Base-by-base conservation (phyloP, 2,329 filamentous ascomycete genomes). In the Lecanicillium sp. region DNA sequence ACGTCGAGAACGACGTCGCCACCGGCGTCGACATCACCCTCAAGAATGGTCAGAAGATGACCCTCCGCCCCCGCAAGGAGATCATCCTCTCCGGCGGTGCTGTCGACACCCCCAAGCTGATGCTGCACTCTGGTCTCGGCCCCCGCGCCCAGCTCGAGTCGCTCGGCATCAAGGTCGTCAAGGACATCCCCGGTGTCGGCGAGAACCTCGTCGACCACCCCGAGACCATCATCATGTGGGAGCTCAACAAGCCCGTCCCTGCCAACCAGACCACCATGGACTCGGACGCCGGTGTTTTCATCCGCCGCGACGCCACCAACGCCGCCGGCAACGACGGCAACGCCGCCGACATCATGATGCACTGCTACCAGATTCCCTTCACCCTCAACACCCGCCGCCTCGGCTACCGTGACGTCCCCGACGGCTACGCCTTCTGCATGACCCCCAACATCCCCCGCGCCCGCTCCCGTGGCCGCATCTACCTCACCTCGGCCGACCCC, bases 341-440 rank as follows among this genome's bases (percentile, higher is more conserved):
- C 52, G 83, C 87, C 48, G 86, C 86, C 54, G 90, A 95, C 62
- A 71, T 94, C 60, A 95, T 95, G 90, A 93, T 93, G 86, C 89
- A 95, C 72, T 95, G 89, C 78, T 95, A 95, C 73, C 90, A 95
- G 69, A 94, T 95, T 56, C 89, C 89, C 46, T 95, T 95, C 70
- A 87, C 84, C 53, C 80, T 90, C 57, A 95, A 95, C 76, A 95
- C 89, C 2, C 71, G 77, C 48, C 83, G 87, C 33, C 77, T 95
- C 10, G 89, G 89, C 56, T 95, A 83, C 61, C 74, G 73, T 35
- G 63, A 67, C 50, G 61, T 76, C 52, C 58, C 78, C 52, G 81
- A 90, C 55, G 86, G 84, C 52, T 85, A 90, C 59, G 88, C 87
- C 44, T 94, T 94, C 74, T 93, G 88, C 78, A 93, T 93, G 84